Base-by-base conservation (phyloP, 78 protist species). In the Dictyostelium capitatum region DNA sequence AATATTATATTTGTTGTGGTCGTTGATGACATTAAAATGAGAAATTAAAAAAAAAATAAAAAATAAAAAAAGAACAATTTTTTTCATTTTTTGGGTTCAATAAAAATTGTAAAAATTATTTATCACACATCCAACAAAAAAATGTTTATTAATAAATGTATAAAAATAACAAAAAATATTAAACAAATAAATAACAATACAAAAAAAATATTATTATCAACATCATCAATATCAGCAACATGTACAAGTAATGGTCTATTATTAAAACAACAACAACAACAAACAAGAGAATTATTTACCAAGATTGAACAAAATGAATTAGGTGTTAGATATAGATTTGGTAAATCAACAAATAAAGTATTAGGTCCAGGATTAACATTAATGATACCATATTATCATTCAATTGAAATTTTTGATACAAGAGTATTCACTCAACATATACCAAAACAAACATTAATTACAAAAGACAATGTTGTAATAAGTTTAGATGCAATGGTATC, bases 241-340 rank as follows among this genome's bases (percentile, higher is more conserved):
- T 23, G 0, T 0, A 53, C 59, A 53, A 53, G 43, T 37, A 37
- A 37, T 37, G 43, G 43, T 37, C n/a, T n/a, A n/a, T 37, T 37
- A 37, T 37, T 37, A 37, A 37, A 37, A 3, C n/a, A 14, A 14
- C 9, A 53, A 53, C 59, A 53, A 53, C 64, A 56, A 19, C 69
- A 59, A 25, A 74, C 57, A 19, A 72, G 91, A 48, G n/a, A 47
- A 30, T 57, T 84, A 47, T 74, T 84, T 59, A 84, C 91, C 32
- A 41, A 73, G 1, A 37, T 84, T 43, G 77, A 84, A 73, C 78
- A 84, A 57, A 56, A 37, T 59, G 91, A 84, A 74, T 43, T 23
- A 12, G 91, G 91, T 74, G 41, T 84, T 47, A 84, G 74, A 17
- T 84, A 73, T 72, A 57, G 77, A 25, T 74, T 84, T 43, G 91